Base-by-base conservation (phyloP, 352 stramenopile genomes). In the Pythium oligandrum region DNA sequence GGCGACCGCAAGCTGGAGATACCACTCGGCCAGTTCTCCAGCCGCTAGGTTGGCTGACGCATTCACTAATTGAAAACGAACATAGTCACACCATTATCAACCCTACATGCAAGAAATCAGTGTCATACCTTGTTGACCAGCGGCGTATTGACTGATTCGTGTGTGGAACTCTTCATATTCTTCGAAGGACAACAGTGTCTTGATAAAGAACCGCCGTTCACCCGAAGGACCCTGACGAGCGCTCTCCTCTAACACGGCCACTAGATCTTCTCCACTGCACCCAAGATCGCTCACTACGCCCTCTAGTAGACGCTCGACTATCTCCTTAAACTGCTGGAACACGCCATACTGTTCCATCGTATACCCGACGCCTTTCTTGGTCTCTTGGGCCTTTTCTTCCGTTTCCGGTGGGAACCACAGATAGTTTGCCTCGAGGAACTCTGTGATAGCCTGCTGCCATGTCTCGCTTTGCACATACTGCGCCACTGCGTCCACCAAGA, bases 301-400 rank as follows among this genome's bases (percentile, higher is more conserved):
- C 52, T 92, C 81, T 35, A 92, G 59, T 33, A 88, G 53, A 10
- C 70, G 59, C 60, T 92, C 78, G 6, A 84, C 71, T 30, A 84
- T 56, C 36, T 90, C 81, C 35, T 86, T 87, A 52, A 88, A 92
- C 43, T 76, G 63, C 51, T 73, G 61, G 55, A 90, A 92, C n/a
- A 71, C 66, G 32, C 80, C 75, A 49, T 68, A 86, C 52, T 92
- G 78, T 43, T 79, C 66, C 37, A 88, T 42, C 8, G 73, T 63
- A 56, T 88, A 70, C 2, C 55, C 66, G 11, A 49, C 44, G 9
- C 63, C 61, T 44, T 59, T 64, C 56, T 73, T 72, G 2, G 48
- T 45, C 43, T 73, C 53, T 30, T 60, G 40, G 1, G 26, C 11
- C 35, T 64, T 57, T 12, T 58, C 47, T 1, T 70, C 53, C 4